Conservation (phyloP, 1,139 yeast genomes). For the Candida tunisiensis region DNA sequence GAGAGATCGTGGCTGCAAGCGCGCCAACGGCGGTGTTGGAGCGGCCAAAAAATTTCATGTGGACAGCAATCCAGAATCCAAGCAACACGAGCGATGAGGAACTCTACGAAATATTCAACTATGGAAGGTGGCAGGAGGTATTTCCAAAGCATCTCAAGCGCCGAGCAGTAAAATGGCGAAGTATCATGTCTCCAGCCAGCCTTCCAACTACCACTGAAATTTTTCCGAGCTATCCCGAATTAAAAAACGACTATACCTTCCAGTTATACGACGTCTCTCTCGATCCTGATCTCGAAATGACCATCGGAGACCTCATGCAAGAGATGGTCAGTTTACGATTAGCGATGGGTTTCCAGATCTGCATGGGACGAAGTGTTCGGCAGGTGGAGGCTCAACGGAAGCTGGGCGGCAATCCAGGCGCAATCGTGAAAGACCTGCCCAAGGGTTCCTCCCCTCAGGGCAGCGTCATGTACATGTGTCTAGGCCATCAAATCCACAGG, state of each 20-base stretch:
- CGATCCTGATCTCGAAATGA: slow-evolving; percentile 36
- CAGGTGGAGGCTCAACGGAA: slow-evolving; percentile 46
- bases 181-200: slow-evolving; percentile 85
- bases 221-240: slow-evolving; percentile 55
- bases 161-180: slow-evolving; percentile 74
- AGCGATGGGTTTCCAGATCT: slow-evolving; percentile 79
- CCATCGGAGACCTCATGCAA: slow-evolving; percentile 49
- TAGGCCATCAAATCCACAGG: slow-evolving; percentile 76
- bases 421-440: slow-evolving; percentile 22
- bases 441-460: slow-evolving; percentile 36
- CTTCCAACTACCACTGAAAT: slow-evolving; percentile 65
- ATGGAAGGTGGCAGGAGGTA: slow-evolving; percentile 78
- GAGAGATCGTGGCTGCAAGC: too few relatives aligned
- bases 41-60: slow-evolving; percentile 10
- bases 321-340: slow-evolving; percentile 80
- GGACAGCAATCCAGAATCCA: slow-evolving; percentile 15
- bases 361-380: slow-evolving; percentile 50
- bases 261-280: slow-evolving; percentile 49
- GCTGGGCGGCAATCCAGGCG: slow-evolving; percentile 36
- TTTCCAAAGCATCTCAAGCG: slow-evolving; percentile 56
- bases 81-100: slow-evolving; percentile 10
- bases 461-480: slow-evolving; percentile 50
- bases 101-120: slow-evolving; percentile 15
- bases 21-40: too few relatives aligned
- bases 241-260: slow-evolving; percentile 26